Conservation (phyloP, 106 monocot species). For the Phalaenopsis aphrodite region DNA sequence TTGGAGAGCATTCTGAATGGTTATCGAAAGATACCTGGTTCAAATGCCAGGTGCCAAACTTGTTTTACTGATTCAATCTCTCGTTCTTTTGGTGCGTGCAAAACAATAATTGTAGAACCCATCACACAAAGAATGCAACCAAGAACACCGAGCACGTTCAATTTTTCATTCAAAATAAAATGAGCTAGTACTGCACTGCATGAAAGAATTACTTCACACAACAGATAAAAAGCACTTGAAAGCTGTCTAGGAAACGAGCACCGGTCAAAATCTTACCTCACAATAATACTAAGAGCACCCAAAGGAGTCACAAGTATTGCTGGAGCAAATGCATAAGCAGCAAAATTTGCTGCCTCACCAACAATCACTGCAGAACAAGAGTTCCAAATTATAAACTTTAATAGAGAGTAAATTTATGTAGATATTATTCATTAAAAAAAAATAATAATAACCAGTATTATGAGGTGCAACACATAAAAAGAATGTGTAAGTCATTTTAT, state of each 20-base stretch:
- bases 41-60: constrained; percentile 22
- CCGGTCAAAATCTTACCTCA: constrained; percentile 13
- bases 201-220: constrained; percentile 7
- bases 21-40: constrained; percentile 20
- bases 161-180: constrained; percentile 27
- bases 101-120: constrained; percentile 26
- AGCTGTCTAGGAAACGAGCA: background rate
- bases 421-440: background rate
- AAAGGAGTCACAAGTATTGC: constrained; percentile 33
- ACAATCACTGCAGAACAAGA: constrained; percentile 18
- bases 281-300: constrained; percentile 35
- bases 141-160: constrained; percentile 23
- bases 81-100: constrained; percentile 33
- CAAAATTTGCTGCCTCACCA: constrained; percentile 31
- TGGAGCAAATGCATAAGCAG: constrained; percentile 37
- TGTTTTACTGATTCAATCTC: constrained; percentile 27
- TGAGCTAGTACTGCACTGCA: constrained; percentile 33
- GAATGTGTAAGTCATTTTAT: too few relatives aligned
- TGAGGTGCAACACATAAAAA: too few relatives aligned
- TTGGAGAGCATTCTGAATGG: background rate
- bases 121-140: constrained; percentile 28
- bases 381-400: too few relatives aligned
- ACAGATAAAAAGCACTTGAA: background rate
- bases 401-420: background rate
- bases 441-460: too few relatives aligned